Conservation (phyloP, 2,329 filamentous ascomycete species). For the Davidsoniella australis region DNA sequence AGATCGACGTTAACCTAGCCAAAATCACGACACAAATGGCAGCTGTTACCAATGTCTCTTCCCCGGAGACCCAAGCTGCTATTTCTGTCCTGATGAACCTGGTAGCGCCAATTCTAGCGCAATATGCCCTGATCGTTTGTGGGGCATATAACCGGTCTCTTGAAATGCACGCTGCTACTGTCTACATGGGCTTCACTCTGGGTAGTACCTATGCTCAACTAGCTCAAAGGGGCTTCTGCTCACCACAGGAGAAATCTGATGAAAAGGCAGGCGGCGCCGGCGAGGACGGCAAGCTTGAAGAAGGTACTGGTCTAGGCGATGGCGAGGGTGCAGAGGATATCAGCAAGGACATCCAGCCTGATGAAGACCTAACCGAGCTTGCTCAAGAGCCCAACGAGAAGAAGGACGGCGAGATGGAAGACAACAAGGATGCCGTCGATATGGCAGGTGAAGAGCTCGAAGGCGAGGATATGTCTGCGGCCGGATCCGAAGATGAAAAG, state of each 20-base stretch:
- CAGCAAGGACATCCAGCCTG: constrained; percentile 85
- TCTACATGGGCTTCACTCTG: constrained; percentile 59
- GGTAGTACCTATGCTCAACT: constrained; percentile 64
- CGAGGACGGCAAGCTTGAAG: constrained; percentile 69
- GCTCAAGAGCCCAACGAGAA: constrained; percentile 67
- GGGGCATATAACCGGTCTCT: constrained; percentile 41
- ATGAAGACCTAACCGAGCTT: constrained; percentile 83
- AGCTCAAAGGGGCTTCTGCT: constrained; percentile 76
- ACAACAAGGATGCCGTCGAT: constrained; percentile 73
- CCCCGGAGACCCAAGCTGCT: neutral
- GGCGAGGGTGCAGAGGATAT: constrained; percentile 94
- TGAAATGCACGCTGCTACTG: constrained; percentile 50
- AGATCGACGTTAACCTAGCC: constrained; percentile 21
- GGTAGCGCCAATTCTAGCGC: constrained; percentile 52
- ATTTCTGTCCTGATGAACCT: constrained; percentile 32
- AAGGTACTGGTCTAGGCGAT: constrained; percentile 83
- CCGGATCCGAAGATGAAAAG: constrained; percentile 44
- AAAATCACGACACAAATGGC: constrained; percentile 20
- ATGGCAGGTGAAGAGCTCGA: constrained; percentile 87
- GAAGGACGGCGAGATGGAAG: constrained; percentile 48
- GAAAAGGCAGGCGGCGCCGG: constrained; percentile 53
- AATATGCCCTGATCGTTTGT: constrained; percentile 49
- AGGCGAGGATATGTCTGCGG: constrained; percentile 55
- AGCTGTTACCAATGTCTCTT: neutral
- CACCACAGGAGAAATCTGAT: constrained; percentile 63